These are phyloP conservation scores for Emergomyces orientalis DNA, from an alignment of 2,329 filamentous ascomycete genomes.

Conservation along the genomic window DNA sequence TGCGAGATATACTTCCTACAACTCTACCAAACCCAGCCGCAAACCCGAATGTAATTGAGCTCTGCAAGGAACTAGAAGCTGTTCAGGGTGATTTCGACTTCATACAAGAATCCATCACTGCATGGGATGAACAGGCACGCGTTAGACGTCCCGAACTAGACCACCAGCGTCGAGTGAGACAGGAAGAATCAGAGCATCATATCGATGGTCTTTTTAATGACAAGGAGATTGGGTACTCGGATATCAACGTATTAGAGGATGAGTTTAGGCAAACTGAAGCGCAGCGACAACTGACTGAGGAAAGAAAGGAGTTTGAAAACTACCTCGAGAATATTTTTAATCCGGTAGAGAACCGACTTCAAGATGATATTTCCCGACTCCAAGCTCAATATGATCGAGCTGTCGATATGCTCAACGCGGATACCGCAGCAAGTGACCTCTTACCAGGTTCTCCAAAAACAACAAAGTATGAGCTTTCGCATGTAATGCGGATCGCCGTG, in stretches of 20 bases:
- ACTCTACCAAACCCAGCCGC: constrained; percentile 27
- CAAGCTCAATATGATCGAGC: constrained; percentile 39
- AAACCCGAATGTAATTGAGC: constrained; percentile 26
- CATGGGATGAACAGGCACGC: constrained; percentile 41
- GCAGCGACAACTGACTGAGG: constrained; percentile 44
- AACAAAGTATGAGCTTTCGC: constrained; percentile 28
- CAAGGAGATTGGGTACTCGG: constrained; percentile 49
- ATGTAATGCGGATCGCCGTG: constrained; percentile 39
- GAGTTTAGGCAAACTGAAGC: constrained; percentile 47
- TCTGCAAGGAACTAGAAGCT: constrained; percentile 26
- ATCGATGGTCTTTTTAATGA: constrained; percentile 48
- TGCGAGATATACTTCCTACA: constrained; percentile 29
- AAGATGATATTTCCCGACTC: constrained; percentile 43
- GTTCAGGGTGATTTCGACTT: constrained; percentile 37
- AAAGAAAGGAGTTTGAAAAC: constrained; percentile 42
- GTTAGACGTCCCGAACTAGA: constrained; percentile 39
- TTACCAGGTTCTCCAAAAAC: constrained; percentile 14
- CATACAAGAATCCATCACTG: constrained; percentile 32
- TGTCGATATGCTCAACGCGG: constrained; percentile 33
- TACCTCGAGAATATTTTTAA: constrained; percentile 45
- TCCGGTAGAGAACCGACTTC: constrained; percentile 40
- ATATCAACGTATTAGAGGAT: constrained; percentile 46
- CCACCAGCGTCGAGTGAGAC: constrained; percentile 40
- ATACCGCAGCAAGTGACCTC: constrained; percentile 26
- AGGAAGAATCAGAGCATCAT: constrained; percentile 44